These are phyloP conservation scores for Aristolochia fimbriata DNA, from an alignment of 164 flowering plant genomes.

Conservation along the genomic window DNA sequence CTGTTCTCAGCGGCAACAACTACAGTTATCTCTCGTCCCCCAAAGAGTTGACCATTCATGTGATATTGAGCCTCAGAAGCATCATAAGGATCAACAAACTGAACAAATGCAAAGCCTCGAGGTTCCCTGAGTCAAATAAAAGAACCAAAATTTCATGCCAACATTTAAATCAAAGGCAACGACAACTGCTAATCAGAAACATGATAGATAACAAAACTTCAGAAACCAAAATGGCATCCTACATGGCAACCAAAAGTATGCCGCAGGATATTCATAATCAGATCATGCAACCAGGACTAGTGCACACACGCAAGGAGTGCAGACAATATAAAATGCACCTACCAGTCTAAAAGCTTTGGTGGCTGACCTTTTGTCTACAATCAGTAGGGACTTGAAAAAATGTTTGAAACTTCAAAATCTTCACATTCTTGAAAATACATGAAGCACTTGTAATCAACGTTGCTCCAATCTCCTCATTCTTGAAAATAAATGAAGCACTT, in stretches of 20 bases:
- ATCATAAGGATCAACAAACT: slow-evolving; percentile 74
- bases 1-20: slow-evolving; percentile 79
- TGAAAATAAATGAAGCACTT: slow-evolving; percentile 16
- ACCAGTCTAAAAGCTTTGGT: slow-evolving; percentile 35
- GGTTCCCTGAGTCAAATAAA: slow-evolving; percentile 54
- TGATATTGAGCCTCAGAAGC: slow-evolving; percentile 75
- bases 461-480: slow-evolving; percentile 38
- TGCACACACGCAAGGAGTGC: slow-evolving; percentile 18
- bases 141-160: slow-evolving; percentile 3
- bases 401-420: slow-evolving; percentile 64
- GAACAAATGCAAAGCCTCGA: slow-evolving; percentile 91
- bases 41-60: slow-evolving; percentile 69
- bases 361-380: slow-evolving; percentile 64
- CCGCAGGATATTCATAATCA: slow-evolving; percentile 8
- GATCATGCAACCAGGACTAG: slow-evolving; percentile 12
- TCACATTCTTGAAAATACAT: slow-evolving; percentile 51
- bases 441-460: slow-evolving; percentile 54
- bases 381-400: slow-evolving; percentile 67
- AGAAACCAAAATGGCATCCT: background rate
- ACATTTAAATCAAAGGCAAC: background rate
- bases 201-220: background rate
- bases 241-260: slow-evolving; percentile 11
- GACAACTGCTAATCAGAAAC: background rate
- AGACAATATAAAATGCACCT: slow-evolving; percentile 33
- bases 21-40: slow-evolving; percentile 71